Evolutionary conservation across 176 grass and related monocot genomes (phyloP).

Genomic region (Tillandsia leiboldiana): DNA sequence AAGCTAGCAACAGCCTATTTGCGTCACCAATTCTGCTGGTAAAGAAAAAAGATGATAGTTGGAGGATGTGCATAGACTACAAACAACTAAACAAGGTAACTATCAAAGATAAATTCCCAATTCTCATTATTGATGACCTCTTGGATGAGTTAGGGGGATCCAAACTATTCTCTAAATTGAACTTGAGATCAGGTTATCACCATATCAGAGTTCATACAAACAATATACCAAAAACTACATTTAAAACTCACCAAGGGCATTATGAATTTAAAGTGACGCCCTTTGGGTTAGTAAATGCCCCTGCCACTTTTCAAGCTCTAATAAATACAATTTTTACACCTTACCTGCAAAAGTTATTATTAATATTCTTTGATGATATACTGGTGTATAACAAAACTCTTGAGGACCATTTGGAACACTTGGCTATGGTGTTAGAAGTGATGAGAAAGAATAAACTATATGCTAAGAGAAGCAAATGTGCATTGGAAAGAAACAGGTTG

Average conservation of each 20-base stretch:
- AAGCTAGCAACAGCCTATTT: not conserved
- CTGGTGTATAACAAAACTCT: not conserved
- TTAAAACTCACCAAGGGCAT: not conserved
- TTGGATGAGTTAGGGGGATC: not conserved
- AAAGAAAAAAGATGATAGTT: slow-evolving; percentile 10
- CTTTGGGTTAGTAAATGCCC: not conserved
- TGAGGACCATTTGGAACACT: not conserved
- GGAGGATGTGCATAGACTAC: slow-evolving; percentile 10
- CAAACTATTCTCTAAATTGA: not conserved
- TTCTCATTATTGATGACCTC: not conserved
- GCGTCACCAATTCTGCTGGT: not conserved
- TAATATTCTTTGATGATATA: slow-evolving; percentile 2
- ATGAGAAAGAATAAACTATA: not conserved
- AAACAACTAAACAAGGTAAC: not conserved
- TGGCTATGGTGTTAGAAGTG: not conserved
- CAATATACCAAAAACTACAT: not conserved
- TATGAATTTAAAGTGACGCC: not conserved
- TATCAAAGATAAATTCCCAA: not conserved
- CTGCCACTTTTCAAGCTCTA: not conserved
- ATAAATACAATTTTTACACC: not conserved
- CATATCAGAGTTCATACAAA: not conserved
- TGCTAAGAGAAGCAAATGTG: not conserved
- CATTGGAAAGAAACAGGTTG: not conserved
- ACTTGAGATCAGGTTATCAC: not conserved
- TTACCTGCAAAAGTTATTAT: not conserved